Base-by-base conservation (phyloP, 306 rosid genomes). In the Astragalus membranaceus region DNA sequence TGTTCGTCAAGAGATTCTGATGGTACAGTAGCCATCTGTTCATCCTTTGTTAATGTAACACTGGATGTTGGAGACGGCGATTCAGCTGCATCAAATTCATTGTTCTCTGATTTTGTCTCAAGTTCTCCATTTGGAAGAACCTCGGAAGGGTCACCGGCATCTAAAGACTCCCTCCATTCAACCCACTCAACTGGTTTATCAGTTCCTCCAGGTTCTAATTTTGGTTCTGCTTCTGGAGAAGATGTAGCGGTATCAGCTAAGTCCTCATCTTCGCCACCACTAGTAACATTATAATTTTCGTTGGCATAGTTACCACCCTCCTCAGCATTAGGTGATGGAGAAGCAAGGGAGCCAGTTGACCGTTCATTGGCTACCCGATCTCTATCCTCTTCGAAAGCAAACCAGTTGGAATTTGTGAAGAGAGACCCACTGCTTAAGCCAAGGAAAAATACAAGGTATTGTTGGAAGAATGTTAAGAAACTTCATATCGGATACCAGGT, bases 111-210 rank as follows among this genome's bases (percentile, higher is more conserved):
- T 74, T 69, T 79, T 15, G 49, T 69, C 77, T 77, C 81, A 73
- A 68, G 78, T 69, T 82, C 89, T 59, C 96, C 96, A 69, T 95
- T 95, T 54, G 91, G 85, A 73, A 85, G 85, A 66, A 52, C 36
- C 54, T 69, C 82, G 42, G 91, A 83, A n/a, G 88, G 85, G 76
- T 86, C 89, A 62, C 75, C 83, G 7, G 89, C 64, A 81, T 89
- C 90, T 5, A 87, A 85, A 75, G 92, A 91, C 80, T 95, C 99
- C 87, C 99, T 89, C 99, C 99, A 95, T 75, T 95, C 92, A 70
- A 95, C 99, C 99, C 99, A 95, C 73, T 95, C 97, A 0, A 96
- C 86, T 10, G 96, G 95, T 76, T 95, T 89, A 56, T 95, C 97
- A 9, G 82, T 83, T 75, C 86, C 99, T 54, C 39, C 33, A 46